These are phyloP conservation scores for Zizania palustris DNA, from an alignment of 202 grass and related monocot genomes.

Conservation along the genomic window DNA sequence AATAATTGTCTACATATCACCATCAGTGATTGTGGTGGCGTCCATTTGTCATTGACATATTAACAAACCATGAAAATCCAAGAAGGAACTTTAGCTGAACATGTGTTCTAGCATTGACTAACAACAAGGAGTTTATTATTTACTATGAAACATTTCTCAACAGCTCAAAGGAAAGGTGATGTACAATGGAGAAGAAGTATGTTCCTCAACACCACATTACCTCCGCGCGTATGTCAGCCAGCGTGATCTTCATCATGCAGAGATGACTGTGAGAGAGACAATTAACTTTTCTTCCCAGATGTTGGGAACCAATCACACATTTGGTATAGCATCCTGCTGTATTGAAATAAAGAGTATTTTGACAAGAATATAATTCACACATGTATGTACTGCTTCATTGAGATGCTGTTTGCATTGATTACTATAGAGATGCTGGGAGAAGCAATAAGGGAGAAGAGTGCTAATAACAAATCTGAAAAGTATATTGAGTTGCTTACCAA, in stretches of 20 bases:
- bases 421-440: constrained; percentile 62
- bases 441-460: constrained; percentile 46
- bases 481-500: constrained; percentile 62
- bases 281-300: constrained; percentile 74
- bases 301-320: constrained; percentile 61
- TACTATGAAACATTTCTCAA: background rate
- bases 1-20: too few relatives aligned
- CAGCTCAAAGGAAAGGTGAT: constrained; percentile 73
- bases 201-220: constrained; percentile 50
- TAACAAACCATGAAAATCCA: too few relatives aligned
- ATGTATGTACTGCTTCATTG: background rate
- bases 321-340: constrained; percentile 43
- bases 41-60: too few relatives aligned
- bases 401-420: constrained; percentile 13
- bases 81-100: background rate
- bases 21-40: too few relatives aligned
- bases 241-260: constrained; percentile 79
- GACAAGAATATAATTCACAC: too few relatives aligned
- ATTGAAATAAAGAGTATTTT: background rate
- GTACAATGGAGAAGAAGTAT: constrained; percentile 77
- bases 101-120: background rate
- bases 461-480: constrained; percentile 53
- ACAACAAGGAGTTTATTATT: constrained; percentile 1
- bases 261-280: constrained; percentile 90
- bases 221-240: constrained; percentile 81